A percentile compares a stretch with the other conserved stretches of the same genome.
Conservation (phyloP, 441 rosid genomes). For the Hura crepitans region DNA sequence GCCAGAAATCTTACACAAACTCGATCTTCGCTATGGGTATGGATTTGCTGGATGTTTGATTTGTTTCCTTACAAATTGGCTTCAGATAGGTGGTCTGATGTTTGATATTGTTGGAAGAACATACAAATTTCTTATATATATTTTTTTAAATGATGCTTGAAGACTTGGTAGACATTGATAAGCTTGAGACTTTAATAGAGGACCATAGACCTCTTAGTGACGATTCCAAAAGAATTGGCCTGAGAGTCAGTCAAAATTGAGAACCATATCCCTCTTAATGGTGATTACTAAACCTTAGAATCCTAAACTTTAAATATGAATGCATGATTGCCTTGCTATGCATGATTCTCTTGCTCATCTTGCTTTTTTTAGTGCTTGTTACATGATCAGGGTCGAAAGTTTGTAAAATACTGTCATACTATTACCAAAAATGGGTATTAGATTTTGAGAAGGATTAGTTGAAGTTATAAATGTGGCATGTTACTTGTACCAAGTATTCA, state of each 20-base stretch:
- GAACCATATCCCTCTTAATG: too few species aligned
- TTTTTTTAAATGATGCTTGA: neutral
- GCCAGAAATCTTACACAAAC: constrained; percentile 79
- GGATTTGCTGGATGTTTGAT: constrained; percentile 15
- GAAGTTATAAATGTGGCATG: neutral
- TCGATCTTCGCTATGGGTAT: constrained; percentile 95
- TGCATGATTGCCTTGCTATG: too few species aligned
- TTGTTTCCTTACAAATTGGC: constrained; percentile 16
- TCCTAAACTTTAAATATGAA: too few species aligned
- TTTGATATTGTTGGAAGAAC: constrained; percentile 1
- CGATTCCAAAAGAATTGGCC: too few species aligned
- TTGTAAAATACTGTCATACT: neutral
- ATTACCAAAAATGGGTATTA: neutral
- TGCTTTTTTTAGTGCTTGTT: neutral
- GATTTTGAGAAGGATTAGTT: neutral
- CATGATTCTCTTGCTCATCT: neutral
- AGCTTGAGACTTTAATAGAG: neutral
- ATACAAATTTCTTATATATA: constrained; percentile 1
- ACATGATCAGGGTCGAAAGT: neutral
- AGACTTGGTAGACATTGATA: neutral
- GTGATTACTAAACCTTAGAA: too few species aligned
- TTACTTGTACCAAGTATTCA: neutral
- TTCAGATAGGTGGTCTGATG: too few species aligned
- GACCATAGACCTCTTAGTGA: neutral
- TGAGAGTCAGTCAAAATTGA: too few species aligned